Conservation (phyloP, 2,329 filamentous ascomycete species). For the Cercospora nicotianae region DNA sequence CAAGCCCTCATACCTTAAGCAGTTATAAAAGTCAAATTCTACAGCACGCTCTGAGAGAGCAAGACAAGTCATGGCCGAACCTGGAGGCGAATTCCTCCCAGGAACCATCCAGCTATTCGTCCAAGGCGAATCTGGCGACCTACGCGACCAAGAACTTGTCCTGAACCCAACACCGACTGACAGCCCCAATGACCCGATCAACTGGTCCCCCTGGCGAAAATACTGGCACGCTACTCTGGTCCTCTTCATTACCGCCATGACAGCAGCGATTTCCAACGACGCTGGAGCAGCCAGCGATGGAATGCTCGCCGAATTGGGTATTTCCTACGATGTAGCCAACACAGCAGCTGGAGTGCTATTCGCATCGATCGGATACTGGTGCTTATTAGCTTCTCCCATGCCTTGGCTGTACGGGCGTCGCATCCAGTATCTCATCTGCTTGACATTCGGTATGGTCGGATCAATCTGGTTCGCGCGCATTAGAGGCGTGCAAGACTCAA, state of each 20-base stretch:
- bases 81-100: slow-evolving; percentile 22
- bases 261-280: slow-evolving; percentile 58
- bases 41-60: background rate
- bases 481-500: slow-evolving; percentile 47
- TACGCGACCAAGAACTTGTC: slow-evolving; percentile 47
- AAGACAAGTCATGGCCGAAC: slow-evolving; percentile 20
- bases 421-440: slow-evolving; percentile 56
- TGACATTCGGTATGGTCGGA: slow-evolving; percentile 52
- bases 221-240: slow-evolving; percentile 48
- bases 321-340: slow-evolving; percentile 55
- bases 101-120: slow-evolving; percentile 29
- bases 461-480: slow-evolving; percentile 56
- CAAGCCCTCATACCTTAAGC: background rate
- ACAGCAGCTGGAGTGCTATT: slow-evolving; percentile 60
- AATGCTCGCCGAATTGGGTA: slow-evolving; percentile 53
- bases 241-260: slow-evolving; percentile 56
- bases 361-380: slow-evolving; percentile 58
- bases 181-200: slow-evolving; percentile 37
- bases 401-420: slow-evolving; percentile 58
- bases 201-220: slow-evolving; percentile 35
- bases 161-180: slow-evolving; percentile 54
- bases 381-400: slow-evolving; percentile 54
- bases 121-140: slow-evolving; percentile 20
- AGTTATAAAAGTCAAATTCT: background rate
- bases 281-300: slow-evolving; percentile 55